Conservation (phyloP, 148 eudicot species). For the Agrostemma githago region DNA sequence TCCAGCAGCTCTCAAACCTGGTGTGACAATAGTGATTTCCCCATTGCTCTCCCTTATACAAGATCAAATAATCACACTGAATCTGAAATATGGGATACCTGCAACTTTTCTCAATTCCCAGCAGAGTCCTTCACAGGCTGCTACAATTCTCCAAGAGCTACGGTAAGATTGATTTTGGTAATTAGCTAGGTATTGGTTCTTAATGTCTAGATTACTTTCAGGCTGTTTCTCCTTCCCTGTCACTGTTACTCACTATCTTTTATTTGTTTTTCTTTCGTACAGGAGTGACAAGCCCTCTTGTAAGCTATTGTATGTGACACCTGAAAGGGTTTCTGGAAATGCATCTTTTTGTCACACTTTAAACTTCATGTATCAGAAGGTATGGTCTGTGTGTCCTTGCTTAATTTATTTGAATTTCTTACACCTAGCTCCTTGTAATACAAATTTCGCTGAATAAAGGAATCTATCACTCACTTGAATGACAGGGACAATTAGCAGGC, state of each 20-base stretch:
- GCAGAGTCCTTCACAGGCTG: conserved; percentile 80
- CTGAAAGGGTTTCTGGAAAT: conserved; percentile 92
- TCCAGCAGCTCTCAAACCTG: conserved; percentile 80
- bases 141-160: conserved; percentile 80
- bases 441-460: conserved; percentile 16
- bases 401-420: neutral
- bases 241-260: neutral
- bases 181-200: neutral
- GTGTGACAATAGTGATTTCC: conserved; percentile 89
- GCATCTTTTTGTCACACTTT: conserved; percentile 62
- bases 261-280: conserved; percentile 15
- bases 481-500: conserved; percentile 90
- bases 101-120: conserved; percentile 97
- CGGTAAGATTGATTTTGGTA: conserved; percentile 38
- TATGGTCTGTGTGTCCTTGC: conserved; percentile 26
- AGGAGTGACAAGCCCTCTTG: conserved; percentile 93
- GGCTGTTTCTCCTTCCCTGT: neutral
- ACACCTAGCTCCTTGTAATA: neutral
- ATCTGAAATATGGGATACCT: conserved; percentile 81
- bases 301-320: conserved; percentile 97
- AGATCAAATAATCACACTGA: conserved; percentile 92
- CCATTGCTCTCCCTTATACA: conserved; percentile 97
- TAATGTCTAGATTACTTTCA: conserved; percentile 4
- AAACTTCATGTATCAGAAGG: conserved; percentile 63
- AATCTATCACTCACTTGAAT: conserved; percentile 12